Evolutionary conservation across 306 rosid species (phyloP).

Genomic region (Ammopiptanthus mongolicus): DNA sequence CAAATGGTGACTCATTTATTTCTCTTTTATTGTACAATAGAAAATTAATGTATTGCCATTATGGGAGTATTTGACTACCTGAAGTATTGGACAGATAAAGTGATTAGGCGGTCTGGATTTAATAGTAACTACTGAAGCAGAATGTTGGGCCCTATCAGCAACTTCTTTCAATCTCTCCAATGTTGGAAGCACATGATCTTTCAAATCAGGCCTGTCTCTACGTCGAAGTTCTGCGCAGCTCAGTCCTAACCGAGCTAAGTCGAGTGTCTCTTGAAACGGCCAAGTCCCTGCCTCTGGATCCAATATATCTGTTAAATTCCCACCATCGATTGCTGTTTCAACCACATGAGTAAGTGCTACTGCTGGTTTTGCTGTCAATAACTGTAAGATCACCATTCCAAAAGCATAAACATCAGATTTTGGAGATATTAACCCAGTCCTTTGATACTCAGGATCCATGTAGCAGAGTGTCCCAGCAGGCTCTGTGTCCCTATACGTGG

Average conservation of each 20-base stretch:
- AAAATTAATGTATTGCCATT: neutral
- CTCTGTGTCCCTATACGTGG: slow-evolving; percentile 46
- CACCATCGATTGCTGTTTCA: slow-evolving; percentile 61
- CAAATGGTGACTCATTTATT: neutral
- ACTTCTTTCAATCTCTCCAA: slow-evolving; percentile 62
- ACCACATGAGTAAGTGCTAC: slow-evolving; percentile 66
- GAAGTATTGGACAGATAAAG: slow-evolving; percentile 87
- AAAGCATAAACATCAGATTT: slow-evolving; percentile 91
- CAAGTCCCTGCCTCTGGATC: slow-evolving; percentile 79
- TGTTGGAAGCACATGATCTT: slow-evolving; percentile 62
- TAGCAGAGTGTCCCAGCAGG: slow-evolving; percentile 89
- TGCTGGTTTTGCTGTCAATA: slow-evolving; percentile 82
- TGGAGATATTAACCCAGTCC: slow-evolving; percentile 68
- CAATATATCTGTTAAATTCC: slow-evolving; percentile 47
- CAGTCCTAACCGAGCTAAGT: slow-evolving; percentile 67
- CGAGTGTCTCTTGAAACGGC: slow-evolving; percentile 74
- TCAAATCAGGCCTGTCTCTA: slow-evolving; percentile 78
- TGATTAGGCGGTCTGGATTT: slow-evolving; percentile 70
- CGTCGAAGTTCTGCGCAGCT: slow-evolving; percentile 86
- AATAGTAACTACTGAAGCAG: slow-evolving; percentile 26
- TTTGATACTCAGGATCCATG: slow-evolving; percentile 96
- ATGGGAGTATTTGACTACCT: slow-evolving; percentile 42
- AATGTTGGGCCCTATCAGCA: slow-evolving; percentile 46
- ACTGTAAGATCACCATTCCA: slow-evolving; percentile 87
- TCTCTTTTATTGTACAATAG: neutral